Conservation (phyloP, 2,329 filamentous ascomycete genomes). For the Neonectria sp. region DNA sequence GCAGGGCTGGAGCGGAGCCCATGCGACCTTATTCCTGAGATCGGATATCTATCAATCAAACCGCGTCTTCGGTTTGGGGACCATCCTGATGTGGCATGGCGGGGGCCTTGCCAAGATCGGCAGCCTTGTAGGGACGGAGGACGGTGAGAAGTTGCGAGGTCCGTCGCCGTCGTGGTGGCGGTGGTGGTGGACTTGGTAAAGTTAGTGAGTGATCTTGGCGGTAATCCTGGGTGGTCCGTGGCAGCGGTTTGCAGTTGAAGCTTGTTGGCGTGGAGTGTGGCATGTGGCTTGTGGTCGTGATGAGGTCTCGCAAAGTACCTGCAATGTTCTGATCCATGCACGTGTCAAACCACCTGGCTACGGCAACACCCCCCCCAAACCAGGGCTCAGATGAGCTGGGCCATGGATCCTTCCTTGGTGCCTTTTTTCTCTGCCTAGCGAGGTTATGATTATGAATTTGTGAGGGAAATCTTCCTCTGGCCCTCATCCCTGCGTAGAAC, state of each 20-base stretch:
- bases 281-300: background rate
- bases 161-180: background rate
- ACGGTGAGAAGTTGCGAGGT: background rate
- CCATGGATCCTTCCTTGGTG: background rate
- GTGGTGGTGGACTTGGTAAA: background rate
- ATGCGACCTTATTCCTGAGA: slow-evolving; percentile 11
- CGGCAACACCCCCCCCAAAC: slow-evolving; percentile 14
- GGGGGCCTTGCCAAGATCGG: slow-evolving; percentile 3
- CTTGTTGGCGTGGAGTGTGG: background rate
- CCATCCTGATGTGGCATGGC: slow-evolving; percentile 22
- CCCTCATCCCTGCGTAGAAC: background rate
- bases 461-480: background rate
- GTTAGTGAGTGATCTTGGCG: background rate
- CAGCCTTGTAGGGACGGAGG: slow-evolving; percentile 3
- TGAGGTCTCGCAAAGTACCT: slow-evolving; percentile 9
- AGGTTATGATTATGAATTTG: background rate
- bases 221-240: background rate
- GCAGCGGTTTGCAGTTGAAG: background rate
- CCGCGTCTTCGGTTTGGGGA: slow-evolving; percentile 10
- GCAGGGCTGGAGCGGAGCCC: slow-evolving; percentile 13
- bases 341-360: slow-evolving; percentile 5
- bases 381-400: background rate
- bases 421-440: background rate
- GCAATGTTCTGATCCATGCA: background rate
- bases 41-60: slow-evolving; percentile 22